Conservation (phyloP, 2,329 filamentous ascomycete genomes). For the Pseudocercospora macadamiae region DNA sequence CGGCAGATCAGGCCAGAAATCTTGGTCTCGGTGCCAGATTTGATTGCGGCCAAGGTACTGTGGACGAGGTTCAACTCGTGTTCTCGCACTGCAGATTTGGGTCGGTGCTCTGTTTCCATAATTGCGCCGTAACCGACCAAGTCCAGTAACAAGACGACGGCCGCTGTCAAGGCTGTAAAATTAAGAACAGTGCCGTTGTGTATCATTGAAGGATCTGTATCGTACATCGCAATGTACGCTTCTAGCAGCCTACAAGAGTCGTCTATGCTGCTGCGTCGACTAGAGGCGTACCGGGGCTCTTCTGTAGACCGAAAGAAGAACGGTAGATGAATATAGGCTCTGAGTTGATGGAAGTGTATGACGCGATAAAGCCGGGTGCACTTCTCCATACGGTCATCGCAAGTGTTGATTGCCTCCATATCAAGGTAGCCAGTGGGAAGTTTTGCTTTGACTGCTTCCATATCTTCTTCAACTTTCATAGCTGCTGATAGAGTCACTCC, state of each 20-base stretch:
- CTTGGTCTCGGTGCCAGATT: slow-evolving; percentile 5
- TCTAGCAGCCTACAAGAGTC: slow-evolving; percentile 47
- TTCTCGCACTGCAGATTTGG: not conserved
- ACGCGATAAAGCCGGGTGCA: slow-evolving; percentile 18
- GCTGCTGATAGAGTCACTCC: slow-evolving; percentile 16
- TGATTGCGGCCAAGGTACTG: slow-evolving; percentile 7
- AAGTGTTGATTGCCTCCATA: slow-evolving; percentile 9
- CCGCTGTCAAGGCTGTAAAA: slow-evolving; percentile 52
- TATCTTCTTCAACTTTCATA: slow-evolving; percentile 17
- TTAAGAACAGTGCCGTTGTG: slow-evolving; percentile 51
- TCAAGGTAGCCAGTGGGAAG: slow-evolving; percentile 15
- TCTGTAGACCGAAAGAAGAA: slow-evolving; percentile 47
- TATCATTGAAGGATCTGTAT: slow-evolving; percentile 25
- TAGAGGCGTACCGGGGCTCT: slow-evolving; percentile 44
- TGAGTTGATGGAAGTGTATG: slow-evolving; percentile 46
- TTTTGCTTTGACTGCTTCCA: slow-evolving; percentile 7
- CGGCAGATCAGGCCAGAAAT: slow-evolving; percentile 9
- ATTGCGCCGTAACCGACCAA: slow-evolving; percentile 47
- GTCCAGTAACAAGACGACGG: slow-evolving; percentile 48
- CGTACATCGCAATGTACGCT: slow-evolving; percentile 44
- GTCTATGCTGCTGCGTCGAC: slow-evolving; percentile 44
- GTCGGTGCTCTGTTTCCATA: slow-evolving; percentile 39
- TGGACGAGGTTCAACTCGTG: slow-evolving; percentile 8
- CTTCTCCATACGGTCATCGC: slow-evolving; percentile 13
- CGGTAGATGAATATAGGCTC: slow-evolving; percentile 50